Percentiles rank a stretch among this genome's conserved stretches.
Conservation (phyloP, 192 early-diverging fungal genomes). For the Thamnidium elegans region DNA sequence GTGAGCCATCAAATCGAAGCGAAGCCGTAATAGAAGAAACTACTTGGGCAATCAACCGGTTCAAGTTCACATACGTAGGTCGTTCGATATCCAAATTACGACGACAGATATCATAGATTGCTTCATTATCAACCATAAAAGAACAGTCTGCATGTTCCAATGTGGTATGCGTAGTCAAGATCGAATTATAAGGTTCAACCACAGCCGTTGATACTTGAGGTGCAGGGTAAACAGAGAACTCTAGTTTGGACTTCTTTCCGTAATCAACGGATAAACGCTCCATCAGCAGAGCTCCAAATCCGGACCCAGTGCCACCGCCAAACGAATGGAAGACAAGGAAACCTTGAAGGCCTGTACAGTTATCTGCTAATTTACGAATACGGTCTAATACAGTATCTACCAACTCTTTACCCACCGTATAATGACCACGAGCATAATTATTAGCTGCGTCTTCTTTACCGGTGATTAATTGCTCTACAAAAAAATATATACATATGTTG, state of each 20-base stretch:
- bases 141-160: slow-evolving; percentile 98
- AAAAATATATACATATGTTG: slow-evolving; percentile 43
- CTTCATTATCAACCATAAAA: slow-evolving; percentile 99
- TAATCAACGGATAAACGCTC: slow-evolving; percentile 44
- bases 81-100: slow-evolving; percentile 96
- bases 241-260: slow-evolving; percentile 44
- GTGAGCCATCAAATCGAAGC: slow-evolving; percentile 95
- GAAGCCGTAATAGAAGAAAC: slow-evolving; percentile 99
- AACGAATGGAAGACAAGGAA: slow-evolving; percentile 99
- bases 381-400: slow-evolving; percentile 95
- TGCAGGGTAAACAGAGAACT: slow-evolving; percentile 98
- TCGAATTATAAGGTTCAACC: slow-evolving; percentile 98
- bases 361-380: slow-evolving; percentile 95
- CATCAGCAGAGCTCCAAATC: slow-evolving; percentile 39
- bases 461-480: slow-evolving; percentile 97
- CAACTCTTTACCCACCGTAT: slow-evolving; percentile 99
- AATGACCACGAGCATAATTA: slow-evolving; percentile 99
- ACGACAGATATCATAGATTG: slow-evolving; percentile 99
- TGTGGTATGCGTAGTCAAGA: slow-evolving; percentile 98
- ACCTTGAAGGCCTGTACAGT: slow-evolving; percentile 97
- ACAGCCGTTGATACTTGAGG: slow-evolving; percentile 96
- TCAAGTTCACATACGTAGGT: slow-evolving; percentile 96
- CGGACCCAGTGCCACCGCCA: slow-evolving; percentile 96
- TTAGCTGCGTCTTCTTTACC: slow-evolving; percentile 99
- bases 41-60: slow-evolving; percentile 97